phyloP scores from a whole-genome alignment of 1,139 yeast genomes.

The Eremothecium coryli region DNA sequence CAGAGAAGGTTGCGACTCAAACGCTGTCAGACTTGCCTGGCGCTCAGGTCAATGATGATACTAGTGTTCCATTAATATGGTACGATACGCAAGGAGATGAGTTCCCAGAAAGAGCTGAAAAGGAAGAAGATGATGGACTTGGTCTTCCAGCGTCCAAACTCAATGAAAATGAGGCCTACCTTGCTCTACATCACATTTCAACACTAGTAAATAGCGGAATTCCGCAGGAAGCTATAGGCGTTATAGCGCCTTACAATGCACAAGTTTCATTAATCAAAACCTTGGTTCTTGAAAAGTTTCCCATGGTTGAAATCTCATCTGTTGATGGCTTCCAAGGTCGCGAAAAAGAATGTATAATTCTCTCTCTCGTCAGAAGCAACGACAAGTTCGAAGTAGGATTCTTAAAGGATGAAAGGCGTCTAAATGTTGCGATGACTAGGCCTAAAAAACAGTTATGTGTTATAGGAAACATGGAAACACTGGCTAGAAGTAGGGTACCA shows the following conservation, averaged over 20 bases:
- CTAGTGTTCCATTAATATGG: conserved; percentile 54
- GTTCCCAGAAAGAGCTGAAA: conserved; percentile 49
- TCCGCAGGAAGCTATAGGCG: conserved; percentile 50
- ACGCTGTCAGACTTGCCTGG: conserved; percentile 47
- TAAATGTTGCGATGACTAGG: conserved; percentile 88
- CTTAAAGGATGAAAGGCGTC: conserved; percentile 56
- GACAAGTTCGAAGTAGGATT: conserved; percentile 62
- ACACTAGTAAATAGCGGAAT: conserved; percentile 43
- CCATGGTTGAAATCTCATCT: conserved; percentile 67
- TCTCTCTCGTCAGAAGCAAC: conserved; percentile 77
- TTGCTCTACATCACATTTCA: conserved; percentile 50
- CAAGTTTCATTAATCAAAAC: conserved; percentile 61
- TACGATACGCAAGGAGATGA: conserved; percentile 92
- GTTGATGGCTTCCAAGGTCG: conserved; percentile 93
- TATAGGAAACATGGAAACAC: conserved; percentile 72
- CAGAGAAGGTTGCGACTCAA: conserved; percentile 45
- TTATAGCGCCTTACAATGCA: conserved; percentile 84
- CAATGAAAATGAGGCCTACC: conserved; percentile 62
- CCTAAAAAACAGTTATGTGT: conserved; percentile 80
- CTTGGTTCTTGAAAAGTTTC: conserved; percentile 40
- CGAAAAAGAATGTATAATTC: conserved; percentile 74
- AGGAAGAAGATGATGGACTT: conserved; percentile 34
- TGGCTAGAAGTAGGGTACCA: conserved; percentile 36
- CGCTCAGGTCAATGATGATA: conserved; percentile 39
- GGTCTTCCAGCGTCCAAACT: conserved; percentile 42